phyloP scores from a whole-genome alignment of 2,329 filamentous ascomycete species.

The Fusarium pilosicola region DNA sequence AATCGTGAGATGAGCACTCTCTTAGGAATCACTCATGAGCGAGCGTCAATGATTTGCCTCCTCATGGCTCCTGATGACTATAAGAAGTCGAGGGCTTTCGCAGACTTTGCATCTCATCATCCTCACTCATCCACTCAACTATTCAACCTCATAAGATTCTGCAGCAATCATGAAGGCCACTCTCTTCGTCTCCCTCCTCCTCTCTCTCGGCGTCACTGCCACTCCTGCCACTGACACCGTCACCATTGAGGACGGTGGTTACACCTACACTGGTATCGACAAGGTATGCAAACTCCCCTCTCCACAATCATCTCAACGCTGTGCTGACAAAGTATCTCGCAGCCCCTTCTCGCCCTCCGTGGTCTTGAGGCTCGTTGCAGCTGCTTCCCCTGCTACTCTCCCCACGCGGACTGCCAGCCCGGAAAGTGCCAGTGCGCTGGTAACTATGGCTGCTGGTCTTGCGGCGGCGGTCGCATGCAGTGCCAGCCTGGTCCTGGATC shows the following conservation, averaged over 20 bases:
- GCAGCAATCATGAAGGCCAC: slow-evolving; percentile 8
- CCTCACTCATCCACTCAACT: background rate
- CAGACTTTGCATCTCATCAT: background rate
- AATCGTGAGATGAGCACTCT: background rate
- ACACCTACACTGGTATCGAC: slow-evolving; percentile 14
- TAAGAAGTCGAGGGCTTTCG: background rate
- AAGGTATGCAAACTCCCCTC: background rate
- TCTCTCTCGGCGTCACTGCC: slow-evolving; percentile 9
- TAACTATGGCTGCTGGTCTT: slow-evolving; percentile 14
- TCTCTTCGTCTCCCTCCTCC: slow-evolving; percentile 1
- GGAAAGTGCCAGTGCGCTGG: slow-evolving; percentile 15
- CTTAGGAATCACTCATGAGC: background rate
- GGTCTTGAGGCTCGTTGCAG: slow-evolving; percentile 7
- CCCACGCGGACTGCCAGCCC: background rate
- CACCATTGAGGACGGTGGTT: background rate
- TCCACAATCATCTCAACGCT: rapidly evolving
- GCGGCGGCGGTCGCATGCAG: slow-evolving; percentile 8
- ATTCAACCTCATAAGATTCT: background rate
- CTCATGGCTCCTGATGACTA: rapidly evolving
- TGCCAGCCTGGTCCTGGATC: slow-evolving; percentile 9
- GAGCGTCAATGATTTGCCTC: rapidly evolving
- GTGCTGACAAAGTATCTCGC: rapidly evolving
- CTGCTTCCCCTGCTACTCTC: slow-evolving; percentile 22
- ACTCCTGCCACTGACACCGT: background rate
- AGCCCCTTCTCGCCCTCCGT: slow-evolving; percentile 12